Evolutionary conservation across 1,284 basidiomycete species (phyloP).

Genomic region (Cryptococcus sp.): DNA sequence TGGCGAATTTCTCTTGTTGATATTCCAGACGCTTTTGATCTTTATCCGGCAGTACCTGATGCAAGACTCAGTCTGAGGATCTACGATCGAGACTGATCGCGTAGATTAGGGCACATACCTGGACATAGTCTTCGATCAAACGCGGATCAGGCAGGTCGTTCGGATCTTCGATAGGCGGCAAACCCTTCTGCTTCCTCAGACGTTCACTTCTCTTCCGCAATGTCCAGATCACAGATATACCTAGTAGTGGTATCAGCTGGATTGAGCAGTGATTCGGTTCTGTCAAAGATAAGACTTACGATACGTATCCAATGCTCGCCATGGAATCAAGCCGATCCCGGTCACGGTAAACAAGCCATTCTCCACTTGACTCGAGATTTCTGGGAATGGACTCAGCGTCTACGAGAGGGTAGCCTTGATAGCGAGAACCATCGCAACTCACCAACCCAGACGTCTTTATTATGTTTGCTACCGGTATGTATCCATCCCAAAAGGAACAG

Average conservation of each 20-base stretch:
- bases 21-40: constrained; percentile 69
- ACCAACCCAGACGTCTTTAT: constrained; percentile 49
- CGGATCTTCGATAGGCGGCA: constrained; percentile 68
- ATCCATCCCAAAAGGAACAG: constrained; percentile 63
- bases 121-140: constrained; percentile 72
- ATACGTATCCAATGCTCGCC: constrained; percentile 73
- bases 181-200: constrained; percentile 62
- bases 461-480: constrained; percentile 36
- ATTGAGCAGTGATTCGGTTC: neutral
- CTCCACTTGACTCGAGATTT: constrained; percentile 70
- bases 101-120: constrained; percentile 27
- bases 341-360: constrained; percentile 83
- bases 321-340: constrained; percentile 64
- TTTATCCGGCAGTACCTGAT: constrained; percentile 65
- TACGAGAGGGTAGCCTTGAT: neutral
- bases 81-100: neutral
- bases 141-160: constrained; percentile 76
- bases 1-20: constrained; percentile 54
- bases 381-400: constrained; percentile 55
- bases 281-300: constrained; percentile 55
- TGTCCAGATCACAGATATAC: constrained; percentile 71
- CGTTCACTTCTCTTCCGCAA: constrained; percentile 64
- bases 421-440: neutral
- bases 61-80: neutral
- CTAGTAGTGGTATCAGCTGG: constrained; percentile 46